Percentiles rank a stretch among this genome's conserved stretches.
Evolutionary conservation across 2,329 filamentous ascomycete species (phyloP).

Genomic region (Ceratocystis colombiana): DNA sequence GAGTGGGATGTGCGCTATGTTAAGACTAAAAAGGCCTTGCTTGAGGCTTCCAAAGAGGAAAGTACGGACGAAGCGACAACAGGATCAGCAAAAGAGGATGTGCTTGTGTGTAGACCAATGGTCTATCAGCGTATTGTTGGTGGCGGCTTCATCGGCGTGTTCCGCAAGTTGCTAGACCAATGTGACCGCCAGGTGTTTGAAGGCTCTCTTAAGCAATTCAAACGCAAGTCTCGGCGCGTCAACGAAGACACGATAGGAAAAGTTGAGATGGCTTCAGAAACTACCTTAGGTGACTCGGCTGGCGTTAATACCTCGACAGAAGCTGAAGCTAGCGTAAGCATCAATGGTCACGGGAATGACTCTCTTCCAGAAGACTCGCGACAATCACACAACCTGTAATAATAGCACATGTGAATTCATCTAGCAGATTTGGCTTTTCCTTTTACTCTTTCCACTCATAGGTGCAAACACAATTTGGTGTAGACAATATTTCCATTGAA

Average conservation of each 20-base stretch:
- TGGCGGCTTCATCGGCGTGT: constrained; percentile 36
- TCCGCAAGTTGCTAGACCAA: constrained; percentile 31
- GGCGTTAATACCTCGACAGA: neutral
- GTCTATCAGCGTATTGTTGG: constrained; percentile 36
- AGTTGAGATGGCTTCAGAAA: neutral
- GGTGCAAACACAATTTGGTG: neutral
- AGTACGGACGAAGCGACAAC: constrained; percentile 25
- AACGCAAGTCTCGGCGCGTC: neutral
- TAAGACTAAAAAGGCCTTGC: constrained; percentile 23
- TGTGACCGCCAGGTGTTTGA: constrained; percentile 16
- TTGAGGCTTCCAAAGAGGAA: constrained; percentile 28
- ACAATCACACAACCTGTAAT: neutral
- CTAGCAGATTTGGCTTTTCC: too few relatives aligned
- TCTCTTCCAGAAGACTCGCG: too few relatives aligned
- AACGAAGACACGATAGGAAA: neutral
- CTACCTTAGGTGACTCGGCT: neutral
- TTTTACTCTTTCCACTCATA: neutral
- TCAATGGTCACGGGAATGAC: neutral
- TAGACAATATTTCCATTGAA: constrained; percentile 20
- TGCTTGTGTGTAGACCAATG: constrained; percentile 37
- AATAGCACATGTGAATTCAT: neutral
- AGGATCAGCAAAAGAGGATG: constrained; percentile 26
- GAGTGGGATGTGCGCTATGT: constrained; percentile 54
- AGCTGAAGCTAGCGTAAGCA: neutral
- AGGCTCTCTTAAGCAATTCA: constrained; percentile 10